Percentiles rank a stretch among this genome's conserved stretches.
phyloP scores from a whole-genome alignment of 2,329 filamentous ascomycete species.

The Chrysoporthe cubensis region DNA sequence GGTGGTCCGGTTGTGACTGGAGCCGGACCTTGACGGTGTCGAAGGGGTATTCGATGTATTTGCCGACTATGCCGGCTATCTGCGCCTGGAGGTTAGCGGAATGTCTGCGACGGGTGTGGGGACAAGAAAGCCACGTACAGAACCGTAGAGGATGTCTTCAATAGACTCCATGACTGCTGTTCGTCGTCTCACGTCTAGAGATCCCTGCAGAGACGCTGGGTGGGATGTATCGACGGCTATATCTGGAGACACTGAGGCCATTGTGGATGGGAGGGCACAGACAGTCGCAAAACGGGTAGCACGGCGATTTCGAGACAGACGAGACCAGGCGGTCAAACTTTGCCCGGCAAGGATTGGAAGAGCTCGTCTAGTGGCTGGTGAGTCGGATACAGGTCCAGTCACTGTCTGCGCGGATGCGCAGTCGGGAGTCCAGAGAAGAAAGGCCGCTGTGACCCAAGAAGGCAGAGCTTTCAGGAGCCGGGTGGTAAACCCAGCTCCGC shows the following conservation, averaged over 20 bases:
- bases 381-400: neutral
- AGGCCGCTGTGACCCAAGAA: neutral
- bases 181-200: conserved; percentile 37
- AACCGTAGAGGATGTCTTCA: conserved; percentile 89
- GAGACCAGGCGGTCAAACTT: neutral
- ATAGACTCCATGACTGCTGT: conserved; percentile 66
- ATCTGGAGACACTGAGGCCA: conserved; percentile 23
- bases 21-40: conserved; percentile 97
- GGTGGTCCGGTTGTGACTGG: conserved; percentile 88
- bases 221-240: conserved; percentile 20
- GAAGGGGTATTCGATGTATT: conserved; percentile 98
- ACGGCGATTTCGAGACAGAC: neutral
- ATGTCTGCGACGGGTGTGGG: neutral
- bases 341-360: neutral
- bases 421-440: neutral
- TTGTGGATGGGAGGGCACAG: conserved; percentile 23
- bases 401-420: conserved; percentile 16
- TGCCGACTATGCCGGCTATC: conserved; percentile 85
- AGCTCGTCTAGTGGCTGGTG: conserved; percentile 1
- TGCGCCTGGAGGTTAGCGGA: conserved; percentile 39
- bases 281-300: conserved; percentile 5
- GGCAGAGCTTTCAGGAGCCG: conserved; percentile 23
- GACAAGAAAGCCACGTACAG: conserved; percentile 55
- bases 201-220: conserved; percentile 13
- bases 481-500: conserved; percentile 24